Conservation (phyloP, 345 rosid genomes). For the Eucalyptus camaldulensis region DNA sequence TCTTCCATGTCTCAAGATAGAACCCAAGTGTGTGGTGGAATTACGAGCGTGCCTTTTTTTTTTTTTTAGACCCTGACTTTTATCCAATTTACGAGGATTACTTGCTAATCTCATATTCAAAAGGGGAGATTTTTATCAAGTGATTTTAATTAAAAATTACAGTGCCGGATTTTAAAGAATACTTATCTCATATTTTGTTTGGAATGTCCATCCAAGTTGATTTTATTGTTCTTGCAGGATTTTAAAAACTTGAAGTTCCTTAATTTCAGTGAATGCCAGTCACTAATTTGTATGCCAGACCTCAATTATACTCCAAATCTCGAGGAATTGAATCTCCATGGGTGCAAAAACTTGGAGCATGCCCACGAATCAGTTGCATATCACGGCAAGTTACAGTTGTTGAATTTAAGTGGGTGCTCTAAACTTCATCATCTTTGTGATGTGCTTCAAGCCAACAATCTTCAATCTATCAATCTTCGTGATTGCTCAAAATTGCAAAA, state of each 20-base stretch:
- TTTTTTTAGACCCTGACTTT: too few species aligned
- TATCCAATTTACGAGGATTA: too few species aligned
- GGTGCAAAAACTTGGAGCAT: neutral
- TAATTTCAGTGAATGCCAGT: neutral
- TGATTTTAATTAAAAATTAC: too few species aligned
- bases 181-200: neutral
- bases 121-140: too few species aligned
- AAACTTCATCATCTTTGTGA: neutral
- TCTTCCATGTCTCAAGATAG: too few species aligned
- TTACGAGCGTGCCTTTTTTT: too few species aligned
- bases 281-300: neutral
- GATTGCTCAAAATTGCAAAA: neutral
- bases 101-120: too few species aligned
- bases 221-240: neutral
- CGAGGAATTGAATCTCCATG: neutral
- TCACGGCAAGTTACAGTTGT: neutral
- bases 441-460: neutral
- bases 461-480: neutral
- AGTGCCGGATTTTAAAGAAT: neutral
- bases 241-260: neutral
- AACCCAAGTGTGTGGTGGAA: too few species aligned
- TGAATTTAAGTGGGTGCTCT: neutral
- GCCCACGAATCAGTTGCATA: neutral
- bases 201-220: neutral
- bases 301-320: neutral